Base-by-base conservation (phyloP, 1,284 basidiomycete genomes). In the Heliocybe sulcata region DNA sequence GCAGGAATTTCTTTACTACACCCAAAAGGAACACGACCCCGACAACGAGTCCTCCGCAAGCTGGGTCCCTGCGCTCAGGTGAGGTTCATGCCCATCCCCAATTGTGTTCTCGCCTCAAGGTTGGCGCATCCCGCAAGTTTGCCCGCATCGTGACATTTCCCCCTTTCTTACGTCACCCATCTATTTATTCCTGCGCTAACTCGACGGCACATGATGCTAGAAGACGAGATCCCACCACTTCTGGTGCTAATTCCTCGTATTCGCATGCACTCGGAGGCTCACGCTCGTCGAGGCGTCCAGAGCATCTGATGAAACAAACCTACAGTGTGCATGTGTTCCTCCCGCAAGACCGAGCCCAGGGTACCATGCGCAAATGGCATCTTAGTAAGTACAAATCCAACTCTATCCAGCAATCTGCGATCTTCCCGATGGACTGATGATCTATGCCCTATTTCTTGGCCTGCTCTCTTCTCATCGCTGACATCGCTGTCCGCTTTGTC, bases 1-100 rank as follows among this genome's bases (percentile, higher is more conserved):
- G 54, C 66, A 89, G 85, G 87, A 89, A 69, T 90, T 90, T 66
- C 72, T 90, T 20, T 90, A 88, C 67, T 90, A 90, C 70, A 49
- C 47, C 47, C 47, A 49, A 49, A 25, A 29, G 27, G 47, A 49
- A 16, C 25, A 29, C 22, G 47, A 49, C n/a, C 47, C 22, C 12
- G 47, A 49, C 4, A 49, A 29, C 27, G 47, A 49, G 55, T 59
- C 60, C 45, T 52, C 62, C 63, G 65, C 38, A 16, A 42, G 38
- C 38, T 68, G 66, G 66, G 69, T 66, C 64, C 68, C 55, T 65
- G 69, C 57, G 64, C 69, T 42, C 16, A 64, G 62, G 47, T 70
- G 62, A 72, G 74, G 53, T 50, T 26, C 57, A 51, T 20, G 50
- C 35, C 45, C 56, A 57, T 23, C 22, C 8, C 45, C 9, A 9